A percentile compares a stretch with the other conserved stretches of the same genome.
Conservation (phyloP, 129 eudicot genomes). For the Centaurea solstitialis region DNA sequence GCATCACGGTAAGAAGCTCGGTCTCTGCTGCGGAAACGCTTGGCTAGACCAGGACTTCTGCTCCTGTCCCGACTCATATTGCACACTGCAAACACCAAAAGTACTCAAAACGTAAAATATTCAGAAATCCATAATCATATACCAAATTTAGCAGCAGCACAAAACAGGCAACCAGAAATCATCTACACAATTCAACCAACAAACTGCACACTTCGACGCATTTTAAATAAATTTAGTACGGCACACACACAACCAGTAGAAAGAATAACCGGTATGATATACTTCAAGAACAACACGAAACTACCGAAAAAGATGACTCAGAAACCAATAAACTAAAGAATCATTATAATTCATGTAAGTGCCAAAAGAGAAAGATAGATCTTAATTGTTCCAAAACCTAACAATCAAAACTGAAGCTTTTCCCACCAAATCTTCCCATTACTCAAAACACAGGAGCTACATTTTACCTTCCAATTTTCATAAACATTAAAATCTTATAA, state of each 20-base stretch:
- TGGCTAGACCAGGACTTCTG: slow-evolving; percentile 51
- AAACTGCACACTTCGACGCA: neutral
- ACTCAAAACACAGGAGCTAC: neutral
- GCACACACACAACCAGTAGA: no score
- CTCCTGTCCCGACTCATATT: slow-evolving; percentile 59
- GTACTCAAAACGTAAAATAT: neutral
- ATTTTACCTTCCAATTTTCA: neutral
- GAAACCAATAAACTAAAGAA: no score
- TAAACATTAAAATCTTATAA: slow-evolving; percentile 1
- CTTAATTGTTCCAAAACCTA: neutral
- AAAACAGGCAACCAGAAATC: neutral
- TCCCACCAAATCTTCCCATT: neutral
- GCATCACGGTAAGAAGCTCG: slow-evolving; percentile 64
- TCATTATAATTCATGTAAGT: slow-evolving; percentile 1
- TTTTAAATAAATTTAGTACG: no score
- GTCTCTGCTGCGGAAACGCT: slow-evolving; percentile 52
- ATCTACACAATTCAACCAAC: neutral
- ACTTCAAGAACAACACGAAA: neutral
- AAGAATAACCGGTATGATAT: neutral
- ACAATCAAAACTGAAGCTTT: neutral
- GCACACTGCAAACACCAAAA: slow-evolving; percentile 8
- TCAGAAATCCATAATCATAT: slow-evolving; percentile 6
- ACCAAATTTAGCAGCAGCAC: neutral
- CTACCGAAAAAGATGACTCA: neutral
- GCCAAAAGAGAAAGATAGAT: slow-evolving; percentile 1